Base-by-base conservation (phyloP, 176 grass and related monocot genomes). In the Carex parvula region DNA sequence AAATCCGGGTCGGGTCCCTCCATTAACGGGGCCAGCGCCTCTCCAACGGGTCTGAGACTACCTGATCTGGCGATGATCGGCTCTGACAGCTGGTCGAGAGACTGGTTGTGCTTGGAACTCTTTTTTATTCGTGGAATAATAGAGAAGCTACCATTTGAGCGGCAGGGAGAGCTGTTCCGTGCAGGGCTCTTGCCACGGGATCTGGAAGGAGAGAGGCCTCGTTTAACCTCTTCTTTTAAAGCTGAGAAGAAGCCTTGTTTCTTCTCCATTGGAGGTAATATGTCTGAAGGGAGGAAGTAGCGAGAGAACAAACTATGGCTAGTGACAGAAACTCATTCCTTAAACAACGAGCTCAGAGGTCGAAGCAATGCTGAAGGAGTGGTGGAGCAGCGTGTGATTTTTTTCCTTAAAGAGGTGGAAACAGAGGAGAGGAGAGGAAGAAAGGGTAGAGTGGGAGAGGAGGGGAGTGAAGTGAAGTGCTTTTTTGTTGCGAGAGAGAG, bases 221-320 rank as follows among this genome's bases (percentile, higher is more conserved):
- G 79, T 59, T 87, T 86, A 12, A 95, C 87, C 83, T 92, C 93
- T 54, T 90, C 89, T 87, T 89, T 94, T 77, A 95, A 83, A 53
- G 89, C 90, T 21, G 93, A 89, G 22, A 92, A 95, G 79, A 95
- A 90, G 8, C 93, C 93, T 54, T 88, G 93, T 89, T 89, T 95
- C 81, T 85, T 93, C 81, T 90, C 54, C 90, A 87, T 92, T 71
- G 88, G 84, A 89, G 87, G 80, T 46, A 50, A 81, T 18, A 35
- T 60, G 63, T 21, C 65, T 71, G 69, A 57, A 77, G 24, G 6
- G 63, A 52, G 32, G 32, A 88, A 75, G 6, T 50, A 12, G 26
- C 18, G 72, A 54, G 64, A 59, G n/a, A 88, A 30, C 29, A 53
- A 17, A 83, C 42, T 65, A 16, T 12, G 13, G 62, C 26, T 53